Evolutionary conservation across 2,329 filamentous ascomycete species (phyloP), one percentile per base, ranked within the genome.

Genomic region (Penicillium vulpinum): DNA sequence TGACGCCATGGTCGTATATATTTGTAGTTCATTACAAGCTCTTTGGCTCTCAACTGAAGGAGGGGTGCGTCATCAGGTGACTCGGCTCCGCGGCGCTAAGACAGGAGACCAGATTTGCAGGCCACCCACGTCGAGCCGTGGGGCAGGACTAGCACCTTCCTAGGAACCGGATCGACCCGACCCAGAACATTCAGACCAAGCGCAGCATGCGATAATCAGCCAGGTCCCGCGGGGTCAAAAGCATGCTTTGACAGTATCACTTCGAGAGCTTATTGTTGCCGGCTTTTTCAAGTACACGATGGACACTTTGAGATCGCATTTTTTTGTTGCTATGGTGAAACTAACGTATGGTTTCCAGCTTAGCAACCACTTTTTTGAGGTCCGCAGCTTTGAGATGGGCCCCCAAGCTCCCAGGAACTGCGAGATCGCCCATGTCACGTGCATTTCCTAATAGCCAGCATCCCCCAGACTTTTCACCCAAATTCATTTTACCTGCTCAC

Each of bases 51-150:
- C 28, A 36, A n/a, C 44, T 35, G 21, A 49, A 49, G 36, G 51
- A 43, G 51, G 35, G 35, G 54, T 3, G 47, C 48, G 2, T 39
- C 39, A 48, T 48, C 28, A 56, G 41, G 48, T 56, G 41, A 56
- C 48, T 43, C n/a, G n/a, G n/a, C n/a, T n/a, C n/a, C n/a, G 15
- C 26, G 24, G 36, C 48, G 49, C 47, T 51, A 45, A 21, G 54
- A 45, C 35, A 56, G 24, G 38, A 18, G 18, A 49, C 8, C 16
- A 38, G 44, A 46, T 26, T 39, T 5, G 16, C 24, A 21, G 21
- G n/a, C n/a, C n/a, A 3, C 21, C 21, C 10, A 36, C 22, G 5
- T 48, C 31, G 21, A 36, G 10, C 7, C 29, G 28, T n/a, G n/a
- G n/a, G 45, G 38, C 26, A 15, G 36, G 24, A 41, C 10, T 43